These are phyloP conservation scores for Polytrichum formosum DNA, from an alignment of 225 moss, liverwort and hornwort species.

Conservation along the genomic window DNA sequence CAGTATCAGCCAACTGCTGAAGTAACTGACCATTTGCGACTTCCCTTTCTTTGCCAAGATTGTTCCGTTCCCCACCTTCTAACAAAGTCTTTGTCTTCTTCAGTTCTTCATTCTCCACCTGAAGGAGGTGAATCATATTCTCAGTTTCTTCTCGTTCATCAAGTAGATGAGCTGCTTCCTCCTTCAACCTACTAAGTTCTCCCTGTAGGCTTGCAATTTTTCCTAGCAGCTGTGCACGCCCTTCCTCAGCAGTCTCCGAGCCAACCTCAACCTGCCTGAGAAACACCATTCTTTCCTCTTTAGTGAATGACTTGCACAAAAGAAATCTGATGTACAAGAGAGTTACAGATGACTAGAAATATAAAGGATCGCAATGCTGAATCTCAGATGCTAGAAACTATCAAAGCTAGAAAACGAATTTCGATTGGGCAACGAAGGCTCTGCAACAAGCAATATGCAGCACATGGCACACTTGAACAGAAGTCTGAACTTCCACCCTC, in stretches of 20 bases:
- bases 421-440: too few relatives aligned
- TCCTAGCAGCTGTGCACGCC: constrained; percentile 46
- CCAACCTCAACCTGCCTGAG: constrained; percentile 13
- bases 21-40: constrained; percentile 51
- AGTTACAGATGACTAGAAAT: too few relatives aligned
- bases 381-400: too few relatives aligned
- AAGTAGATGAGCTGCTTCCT: constrained; percentile 38
- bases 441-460: too few relatives aligned
- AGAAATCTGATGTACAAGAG: too few relatives aligned
- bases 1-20: constrained; percentile 57
- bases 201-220: constrained; percentile 63
- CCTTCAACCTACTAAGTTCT: constrained; percentile 62
- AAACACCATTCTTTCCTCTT: background rate
- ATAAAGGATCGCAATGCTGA: too few relatives aligned
- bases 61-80: constrained; percentile 36
- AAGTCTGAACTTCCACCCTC: too few relatives aligned
- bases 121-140: constrained; percentile 30
- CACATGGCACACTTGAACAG: too few relatives aligned
- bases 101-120: constrained; percentile 60
- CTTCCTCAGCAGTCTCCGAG: constrained; percentile 55
- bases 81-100: constrained; percentile 39
- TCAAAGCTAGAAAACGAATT: too few relatives aligned
- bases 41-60: constrained; percentile 45
- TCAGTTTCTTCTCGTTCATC: constrained; percentile 54
- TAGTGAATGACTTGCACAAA: too few relatives aligned